Evolutionary conservation across 164 flowering plant genomes (phyloP), one percentile per base, ranked within the genome.

Genomic region (Amborella trichopoda): DNA sequence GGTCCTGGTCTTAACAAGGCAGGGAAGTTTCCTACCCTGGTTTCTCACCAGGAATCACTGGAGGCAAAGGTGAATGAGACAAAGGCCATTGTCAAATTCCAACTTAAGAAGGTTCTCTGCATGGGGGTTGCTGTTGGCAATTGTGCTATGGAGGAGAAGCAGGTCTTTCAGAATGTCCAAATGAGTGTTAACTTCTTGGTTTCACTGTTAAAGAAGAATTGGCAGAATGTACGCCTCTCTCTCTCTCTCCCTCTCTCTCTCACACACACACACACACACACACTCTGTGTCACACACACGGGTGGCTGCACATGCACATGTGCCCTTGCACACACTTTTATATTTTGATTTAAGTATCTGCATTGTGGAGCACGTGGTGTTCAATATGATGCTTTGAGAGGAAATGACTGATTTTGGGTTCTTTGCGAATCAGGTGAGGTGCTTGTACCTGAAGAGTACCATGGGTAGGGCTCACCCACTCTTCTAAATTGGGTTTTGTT

Each of bases 91-190:
- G 53, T 56, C 25, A 56, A 56, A 48, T 56, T 56, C 46, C 60
- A 56, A 37, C 60, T 48, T 13, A 55, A 55, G 47, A 55, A 48
- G 53, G 59, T 40, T 6, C 53, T 55, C 32, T 55, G 59, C 32
- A 55, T 48, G 59, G 59, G 59, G 4, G 48, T 55, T 48, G 59
- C 53, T 48, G 53, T 55, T 28, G 59, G 59, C 17, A 48, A 55
- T 40, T 48, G 52, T 28, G 46, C 39, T 28, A 55, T 55, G 59
- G 59, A 55, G 30, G 59, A 55, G 52, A 55, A 47, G 46, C 53
- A 55, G 41, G 26, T 46, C 13, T 48, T 55, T 40, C 59, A 55
- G 41, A 48, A 48, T 40, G 59, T 55, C 16, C 59, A 48, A 24
- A 46, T 55, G 28, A 48, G 60, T 49, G 60, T 56, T 37, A 56